phyloP scores from a whole-genome alignment of 148 eudicot genomes.

The Vaccinium myrtillus region DNA sequence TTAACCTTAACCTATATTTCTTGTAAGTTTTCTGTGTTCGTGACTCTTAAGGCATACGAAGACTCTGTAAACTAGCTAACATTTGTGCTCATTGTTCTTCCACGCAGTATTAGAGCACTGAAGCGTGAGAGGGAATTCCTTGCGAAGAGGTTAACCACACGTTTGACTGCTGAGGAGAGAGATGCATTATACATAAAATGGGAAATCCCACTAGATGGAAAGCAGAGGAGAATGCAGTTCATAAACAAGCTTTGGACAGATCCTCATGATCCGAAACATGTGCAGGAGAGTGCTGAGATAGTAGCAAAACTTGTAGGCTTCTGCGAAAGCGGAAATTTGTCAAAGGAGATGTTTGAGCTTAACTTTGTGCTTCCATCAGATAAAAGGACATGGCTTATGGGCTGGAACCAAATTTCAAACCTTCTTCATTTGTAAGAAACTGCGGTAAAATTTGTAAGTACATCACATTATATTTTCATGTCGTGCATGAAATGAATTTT shows the following conservation, averaged over 20 bases:
- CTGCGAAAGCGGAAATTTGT: conserved; percentile 67
- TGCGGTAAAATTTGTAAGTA: conserved; percentile 18
- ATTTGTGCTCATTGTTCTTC: neutral
- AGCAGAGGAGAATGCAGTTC: conserved; percentile 74
- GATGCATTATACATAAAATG: conserved; percentile 75
- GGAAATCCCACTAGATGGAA: conserved; percentile 81
- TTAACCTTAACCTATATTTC: neutral
- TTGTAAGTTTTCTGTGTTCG: neutral
- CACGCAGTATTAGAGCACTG: conserved; percentile 63
- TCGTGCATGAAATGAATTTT: conserved; percentile 2
- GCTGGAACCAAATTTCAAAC: conserved; percentile 84
- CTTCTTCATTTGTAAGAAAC: conserved; percentile 60
- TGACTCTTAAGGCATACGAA: neutral
- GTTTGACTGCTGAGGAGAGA: conserved; percentile 61
- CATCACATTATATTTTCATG: neutral
- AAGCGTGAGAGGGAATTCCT: conserved; percentile 89
- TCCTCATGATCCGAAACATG: conserved; percentile 61
- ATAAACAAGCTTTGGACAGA: conserved; percentile 81
- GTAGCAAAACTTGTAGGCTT: conserved; percentile 90
- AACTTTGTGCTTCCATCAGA: conserved; percentile 76
- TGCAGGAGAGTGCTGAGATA: conserved; percentile 81
- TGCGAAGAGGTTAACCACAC: conserved; percentile 64
- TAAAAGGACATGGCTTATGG: conserved; percentile 73
- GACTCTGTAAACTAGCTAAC: neutral
- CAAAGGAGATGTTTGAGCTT: conserved; percentile 95